These are phyloP conservation scores for Fusarium foetens DNA, from an alignment of 2,329 filamentous ascomycete genomes.

Conservation along the genomic window DNA sequence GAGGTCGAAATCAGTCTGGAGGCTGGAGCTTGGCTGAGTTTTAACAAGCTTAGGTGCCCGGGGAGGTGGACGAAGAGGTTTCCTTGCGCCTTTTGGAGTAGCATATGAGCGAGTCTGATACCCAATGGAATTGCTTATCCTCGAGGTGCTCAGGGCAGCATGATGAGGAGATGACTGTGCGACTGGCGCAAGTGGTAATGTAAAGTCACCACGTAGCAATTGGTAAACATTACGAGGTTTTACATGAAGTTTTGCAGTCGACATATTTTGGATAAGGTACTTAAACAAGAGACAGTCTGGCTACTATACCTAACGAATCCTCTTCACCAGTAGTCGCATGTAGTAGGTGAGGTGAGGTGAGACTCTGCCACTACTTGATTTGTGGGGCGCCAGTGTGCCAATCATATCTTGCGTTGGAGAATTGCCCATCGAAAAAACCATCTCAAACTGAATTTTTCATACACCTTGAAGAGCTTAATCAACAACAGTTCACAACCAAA, in stretches of 20 bases:
- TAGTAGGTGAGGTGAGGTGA: conserved; percentile 7
- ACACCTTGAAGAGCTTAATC: conserved; percentile 15
- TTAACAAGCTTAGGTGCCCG: conserved; percentile 13
- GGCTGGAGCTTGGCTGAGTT: conserved; percentile 6
- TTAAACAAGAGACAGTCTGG: neutral
- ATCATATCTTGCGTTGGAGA: conserved; percentile 32
- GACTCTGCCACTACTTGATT: conserved; percentile 21
- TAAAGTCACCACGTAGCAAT: conserved; percentile 13
- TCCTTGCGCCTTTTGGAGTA: conserved; percentile 19
- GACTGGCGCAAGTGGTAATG: neutral
- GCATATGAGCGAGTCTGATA: conserved; percentile 35
- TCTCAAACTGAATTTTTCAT: conserved; percentile 33
- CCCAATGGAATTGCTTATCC: neutral
- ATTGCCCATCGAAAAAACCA: conserved; percentile 30
- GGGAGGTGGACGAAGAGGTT: conserved; percentile 8
- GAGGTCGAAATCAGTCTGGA: conserved; percentile 29
- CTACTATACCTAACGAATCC: neutral
- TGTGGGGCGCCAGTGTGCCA: conserved; percentile 21
- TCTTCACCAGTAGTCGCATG: neutral
- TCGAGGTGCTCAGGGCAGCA: neutral
- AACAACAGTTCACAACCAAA: conserved; percentile 26
- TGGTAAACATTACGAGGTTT: conserved; percentile 8
- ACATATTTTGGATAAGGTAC: neutral
- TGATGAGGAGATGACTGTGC: neutral
- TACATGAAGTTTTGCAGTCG: conserved; percentile 6